Evolutionary conservation across 2,329 filamentous ascomycete species (phyloP), one percentile per base, ranked within the genome.

Genomic region (Penicillium sp.): DNA sequence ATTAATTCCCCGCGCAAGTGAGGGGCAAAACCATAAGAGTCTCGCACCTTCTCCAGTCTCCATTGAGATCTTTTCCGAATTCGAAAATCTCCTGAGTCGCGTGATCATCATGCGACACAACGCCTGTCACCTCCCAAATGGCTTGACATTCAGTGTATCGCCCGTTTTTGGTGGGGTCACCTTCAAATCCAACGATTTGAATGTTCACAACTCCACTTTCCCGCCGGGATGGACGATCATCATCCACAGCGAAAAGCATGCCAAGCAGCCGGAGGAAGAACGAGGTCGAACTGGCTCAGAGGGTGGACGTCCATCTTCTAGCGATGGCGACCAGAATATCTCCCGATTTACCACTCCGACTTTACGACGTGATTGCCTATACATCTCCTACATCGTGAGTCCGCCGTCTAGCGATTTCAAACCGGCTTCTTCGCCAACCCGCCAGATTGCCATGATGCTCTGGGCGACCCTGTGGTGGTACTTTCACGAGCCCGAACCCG

Each of bases 391-490:
- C 58, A 92, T 96, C 59, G 93, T 90, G 48, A 90, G 89, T 62
- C 91, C 93, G 0, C 89, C 88, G 48, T 89, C 81, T 71, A 85
- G 77, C 69, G 91, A 96, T 47, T 95, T 89, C 77, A 90, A 89
- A 69, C 85, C 90, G 1, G 84, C 88, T 1, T 85, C 82, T 14
- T 96, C 91, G 58, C 90, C 90, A 0, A 94, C 91, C 1, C 82
- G 92, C 43, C 90, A 96, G 75, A 90, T 96, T 57, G 93, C 93
- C 62, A 92, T 97, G 90, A 96, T 97, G 89, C 82, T 97, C 6
- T 97, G 91, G 90, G 86, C 92, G 31, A 92, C 91, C 1, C 79
- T 97, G 41, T 96, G 91, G 79, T 97, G 93, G 93, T 97, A 97
- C 78, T 97, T 97, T 66, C 92, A 97, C 75, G 90, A 96, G 72